Base-by-base conservation (phyloP, 2,329 filamentous ascomycete species). In the Fusarium sp. region DNA sequence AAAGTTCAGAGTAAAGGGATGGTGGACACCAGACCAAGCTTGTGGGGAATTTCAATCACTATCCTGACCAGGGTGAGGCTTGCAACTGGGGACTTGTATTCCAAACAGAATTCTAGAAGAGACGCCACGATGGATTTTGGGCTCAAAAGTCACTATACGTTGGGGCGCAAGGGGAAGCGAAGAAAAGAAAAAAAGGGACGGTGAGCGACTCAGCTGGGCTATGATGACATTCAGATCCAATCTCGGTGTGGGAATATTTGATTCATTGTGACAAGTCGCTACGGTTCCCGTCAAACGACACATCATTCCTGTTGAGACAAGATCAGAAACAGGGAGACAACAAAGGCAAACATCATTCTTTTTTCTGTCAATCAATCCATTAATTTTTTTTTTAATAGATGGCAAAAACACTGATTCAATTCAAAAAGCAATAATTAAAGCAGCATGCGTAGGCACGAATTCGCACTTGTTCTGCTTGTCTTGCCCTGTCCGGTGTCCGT, bases 21-120 rank as follows among this genome's bases (percentile, higher is more conserved):
- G 31, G 64, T 68, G 64, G 64, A 62, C 62, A 55, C 41, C 34
- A 34, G 30, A 44, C 26, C 41, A 49, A 65, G 44, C 67, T 55
- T 74, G 73, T 75, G 71, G 71, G 69, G 73, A 69, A 58, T 70
- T 34, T 63, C 61, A 62, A 69, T 64, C 58, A 59, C 61, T 70
- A 57, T 61, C 50, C 53, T 30, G 26, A 56, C 71, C 61, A 62
- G 65, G 67, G 61, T 67, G 60, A 58, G 61, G 67, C 71, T 61
- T 65, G 62, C 39, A 51, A 19, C 65, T 62, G 58, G 72, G 67
- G 70, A 48, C 64, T 59, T 70, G 70, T 67, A 64, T 75, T 75
- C 73, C 66, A 75, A 48, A 60, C 62, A 31, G 62, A 62, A 73
- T 75, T 75, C 73, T 75, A 75, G 73, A 75, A 75, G 65, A 72